A percentile compares a stretch with the other conserved stretches of the same genome.
phyloP scores from a whole-genome alignment of 2,329 filamentous ascomycete genomes.

The Penicillium sp. region DNA sequence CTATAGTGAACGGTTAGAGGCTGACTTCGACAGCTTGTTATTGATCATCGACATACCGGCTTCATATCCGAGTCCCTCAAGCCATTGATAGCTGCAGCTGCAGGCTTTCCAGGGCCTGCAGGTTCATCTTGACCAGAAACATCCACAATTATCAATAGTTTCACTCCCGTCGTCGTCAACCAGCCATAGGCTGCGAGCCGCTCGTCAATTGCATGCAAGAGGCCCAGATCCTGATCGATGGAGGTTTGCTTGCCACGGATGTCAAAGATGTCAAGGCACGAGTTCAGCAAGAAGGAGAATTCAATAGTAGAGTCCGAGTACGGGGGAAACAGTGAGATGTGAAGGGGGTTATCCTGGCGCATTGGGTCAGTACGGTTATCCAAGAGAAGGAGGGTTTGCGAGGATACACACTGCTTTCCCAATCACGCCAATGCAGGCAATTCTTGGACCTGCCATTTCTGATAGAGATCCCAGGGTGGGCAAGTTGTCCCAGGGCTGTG shows the following conservation, averaged over 20 bases:
- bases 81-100: conserved; percentile 56
- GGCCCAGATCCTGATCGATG: conserved; percentile 80
- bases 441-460: conserved; percentile 63
- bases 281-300: conserved; percentile 87
- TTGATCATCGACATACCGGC: conserved; percentile 56
- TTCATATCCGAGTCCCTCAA: conserved; percentile 85
- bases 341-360: conserved; percentile 86
- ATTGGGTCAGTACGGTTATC: conserved; percentile 5
- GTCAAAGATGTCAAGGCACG: conserved; percentile 91
- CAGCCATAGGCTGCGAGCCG: conserved; percentile 91
- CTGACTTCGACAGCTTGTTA: not conserved
- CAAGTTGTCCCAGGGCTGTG: not conserved
- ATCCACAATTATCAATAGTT: conserved; percentile 87
- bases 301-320: conserved; percentile 68
- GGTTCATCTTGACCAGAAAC: conserved; percentile 70
- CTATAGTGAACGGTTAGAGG: conserved; percentile 41
- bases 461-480: not conserved
- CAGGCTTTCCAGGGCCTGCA: conserved; percentile 33
- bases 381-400: not conserved
- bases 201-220: conserved; percentile 92
- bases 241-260: conserved; percentile 73
- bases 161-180: conserved; percentile 93
- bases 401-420: conserved; percentile 75
- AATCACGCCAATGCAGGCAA: conserved; percentile 91
- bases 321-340: conserved; percentile 85